phyloP scores from a whole-genome alignment of 352 stramenopile species.

The Phytophthora tentaculata region DNA sequence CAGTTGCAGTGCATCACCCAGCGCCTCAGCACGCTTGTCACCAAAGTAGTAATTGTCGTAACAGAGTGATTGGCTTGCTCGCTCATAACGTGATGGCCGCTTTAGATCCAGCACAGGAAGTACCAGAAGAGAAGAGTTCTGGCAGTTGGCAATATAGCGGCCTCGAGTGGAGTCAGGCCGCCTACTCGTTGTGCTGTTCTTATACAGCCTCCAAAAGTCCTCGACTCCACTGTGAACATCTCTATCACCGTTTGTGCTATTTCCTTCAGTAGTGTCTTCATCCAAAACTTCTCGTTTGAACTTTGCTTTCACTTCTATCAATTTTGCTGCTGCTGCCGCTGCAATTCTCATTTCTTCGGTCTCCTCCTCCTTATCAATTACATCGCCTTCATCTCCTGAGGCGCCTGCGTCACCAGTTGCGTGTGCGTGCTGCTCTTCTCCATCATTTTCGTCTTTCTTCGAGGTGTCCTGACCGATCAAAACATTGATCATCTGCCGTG shows the following conservation, averaged over 20 bases:
- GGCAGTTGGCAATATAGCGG: constrained; percentile 66
- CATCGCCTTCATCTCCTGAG: constrained; percentile 8
- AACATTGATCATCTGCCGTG: constrained; percentile 51
- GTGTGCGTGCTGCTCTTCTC: background rate
- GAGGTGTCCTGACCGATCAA: constrained; percentile 31
- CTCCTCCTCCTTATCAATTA: constrained; percentile 12
- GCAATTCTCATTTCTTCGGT: constrained; percentile 14
- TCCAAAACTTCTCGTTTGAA: constrained; percentile 63
- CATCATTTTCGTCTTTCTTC: constrained; percentile 13
- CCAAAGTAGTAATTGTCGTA: constrained; percentile 86
- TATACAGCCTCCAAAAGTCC: constrained; percentile 72
- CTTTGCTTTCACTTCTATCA: constrained; percentile 24
- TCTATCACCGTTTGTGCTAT: background rate
- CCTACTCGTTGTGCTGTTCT: constrained; percentile 43
- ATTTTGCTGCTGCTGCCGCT: constrained; percentile 19
- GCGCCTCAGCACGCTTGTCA: constrained; percentile 64
- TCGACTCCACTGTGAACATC: constrained; percentile 16
- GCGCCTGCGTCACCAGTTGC: constrained; percentile 3
- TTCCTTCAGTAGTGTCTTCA: constrained; percentile 29
- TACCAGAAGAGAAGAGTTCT: constrained; percentile 65
- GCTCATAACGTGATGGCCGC: constrained; percentile 51
- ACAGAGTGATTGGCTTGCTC: constrained; percentile 41
- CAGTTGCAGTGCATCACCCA: constrained; percentile 64
- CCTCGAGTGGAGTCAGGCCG: constrained; percentile 58
- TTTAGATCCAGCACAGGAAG: constrained; percentile 72